These are phyloP conservation scores for Calonectria multiphialidica DNA, from an alignment of 2,329 filamentous ascomycete genomes.

Conservation along the genomic window DNA sequence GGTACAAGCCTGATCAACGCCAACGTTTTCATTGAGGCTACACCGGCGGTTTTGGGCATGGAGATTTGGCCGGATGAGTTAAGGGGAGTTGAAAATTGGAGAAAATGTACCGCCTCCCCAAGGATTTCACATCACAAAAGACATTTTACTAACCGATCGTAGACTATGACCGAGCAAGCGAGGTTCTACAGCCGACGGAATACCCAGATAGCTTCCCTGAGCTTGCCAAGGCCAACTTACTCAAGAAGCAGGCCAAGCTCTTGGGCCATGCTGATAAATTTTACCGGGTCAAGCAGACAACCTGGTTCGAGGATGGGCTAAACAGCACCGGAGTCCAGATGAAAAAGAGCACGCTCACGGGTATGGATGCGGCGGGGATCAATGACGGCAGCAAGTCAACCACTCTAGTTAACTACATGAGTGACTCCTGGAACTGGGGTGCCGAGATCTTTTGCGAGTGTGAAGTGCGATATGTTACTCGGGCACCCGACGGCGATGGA, in stretches of 20 bases:
- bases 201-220: slow-evolving; percentile 70
- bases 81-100: slow-evolving; percentile 56
- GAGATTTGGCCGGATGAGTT: slow-evolving; percentile 72
- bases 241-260: slow-evolving; percentile 67
- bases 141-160: neutral
- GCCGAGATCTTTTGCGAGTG: slow-evolving; percentile 79
- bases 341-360: slow-evolving; percentile 69
- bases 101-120: slow-evolving; percentile 53
- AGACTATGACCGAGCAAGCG: slow-evolving; percentile 69
- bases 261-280: slow-evolving; percentile 67
- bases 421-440: slow-evolving; percentile 79
- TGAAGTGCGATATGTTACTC: slow-evolving; percentile 73
- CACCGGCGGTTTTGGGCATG: slow-evolving; percentile 64
- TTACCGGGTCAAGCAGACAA: slow-evolving; percentile 70
- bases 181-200: slow-evolving; percentile 68
- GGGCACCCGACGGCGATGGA: slow-evolving; percentile 62
- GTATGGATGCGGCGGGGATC: slow-evolving; percentile 72
- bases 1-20: slow-evolving; percentile 76
- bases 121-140: neutral
- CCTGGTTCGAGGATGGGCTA: slow-evolving; percentile 70
- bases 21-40: slow-evolving; percentile 74
- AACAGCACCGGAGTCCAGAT: slow-evolving; percentile 75
- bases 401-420: slow-evolving; percentile 74
- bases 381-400: slow-evolving; percentile 78
- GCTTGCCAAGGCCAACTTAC: slow-evolving; percentile 67